Conservation (phyloP, 495 filamentous ascomycete genomes). For the Tetracladium setigerum region DNA sequence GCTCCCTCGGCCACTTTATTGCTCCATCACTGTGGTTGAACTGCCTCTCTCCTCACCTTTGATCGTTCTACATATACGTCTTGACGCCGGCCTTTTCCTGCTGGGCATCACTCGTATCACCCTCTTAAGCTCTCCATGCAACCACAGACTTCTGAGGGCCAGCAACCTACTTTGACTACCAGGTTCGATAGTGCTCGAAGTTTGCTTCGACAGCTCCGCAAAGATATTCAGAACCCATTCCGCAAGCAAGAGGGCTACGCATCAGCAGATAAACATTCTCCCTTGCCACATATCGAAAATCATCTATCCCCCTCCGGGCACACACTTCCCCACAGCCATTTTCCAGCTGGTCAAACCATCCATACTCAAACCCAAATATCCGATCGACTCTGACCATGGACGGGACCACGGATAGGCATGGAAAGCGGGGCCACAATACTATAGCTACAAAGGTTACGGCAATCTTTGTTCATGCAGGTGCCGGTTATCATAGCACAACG, state of each 20-base stretch:
- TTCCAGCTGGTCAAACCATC: not conserved
- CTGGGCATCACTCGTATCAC: too few relatives aligned
- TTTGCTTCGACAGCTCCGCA: conserved; percentile 9
- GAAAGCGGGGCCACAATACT: conserved; percentile 1
- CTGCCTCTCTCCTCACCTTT: too few relatives aligned
- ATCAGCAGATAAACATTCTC: not conserved
- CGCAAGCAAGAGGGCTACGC: not conserved
- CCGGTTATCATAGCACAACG: conserved; percentile 81
- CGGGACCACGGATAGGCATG: conserved; percentile 16
- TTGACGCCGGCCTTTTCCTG: too few relatives aligned
- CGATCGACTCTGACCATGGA: conserved; percentile 9
- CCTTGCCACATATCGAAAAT: not conserved
- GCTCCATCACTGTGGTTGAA: too few relatives aligned
- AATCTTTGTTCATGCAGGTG: conserved; percentile 94
- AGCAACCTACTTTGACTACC: not conserved
- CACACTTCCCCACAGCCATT: not conserved
- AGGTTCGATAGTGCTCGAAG: conserved; percentile 3
- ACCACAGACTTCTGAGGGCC: not conserved
- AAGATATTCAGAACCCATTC: conserved; percentile 5
- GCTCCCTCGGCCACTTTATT: too few relatives aligned
- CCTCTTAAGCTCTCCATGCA: conserved; percentile 1
- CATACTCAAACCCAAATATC: not conserved
- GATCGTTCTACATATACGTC: too few relatives aligned
- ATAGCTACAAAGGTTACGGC: conserved; percentile 34
- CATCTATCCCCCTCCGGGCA: conserved; percentile 1